Evolutionary conservation across 169 alveolate species (phyloP), one percentile per base, ranked within the genome.

Genomic region (Cryptosporidium bovis): DNA sequence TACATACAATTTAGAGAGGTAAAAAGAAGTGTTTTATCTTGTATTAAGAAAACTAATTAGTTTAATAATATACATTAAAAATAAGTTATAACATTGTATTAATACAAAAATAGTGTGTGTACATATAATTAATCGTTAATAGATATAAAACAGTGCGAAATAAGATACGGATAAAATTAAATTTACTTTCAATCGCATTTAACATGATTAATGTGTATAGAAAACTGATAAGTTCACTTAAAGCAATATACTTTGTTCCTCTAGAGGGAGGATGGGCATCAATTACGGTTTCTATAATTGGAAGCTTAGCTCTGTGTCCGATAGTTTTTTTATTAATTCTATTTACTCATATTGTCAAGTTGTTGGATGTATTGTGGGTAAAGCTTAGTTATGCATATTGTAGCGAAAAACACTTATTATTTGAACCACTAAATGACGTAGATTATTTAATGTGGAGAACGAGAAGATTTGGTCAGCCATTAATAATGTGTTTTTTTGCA

Each of bases 401-500:
- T 29, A 44, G 64, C 13, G 87, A 77, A 15, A 51, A 62, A 20
- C 44, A 77, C 29, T 53, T 62, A 27, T 66, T 77, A 13, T 53
- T 77, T 31, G 87, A 77, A 27, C 87, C 87, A 24, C 53, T 77
- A 12, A 77, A 77, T 60, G 77, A 77, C 50, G 36, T 77, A 20
- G 87, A 77, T 27, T 77, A 77, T 18, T 62, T 77, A 16, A 77
- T 77, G 71, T 77, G 87, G 87, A 29, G 71, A 77, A 31, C 87
- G 1, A 16, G 31, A 27, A 46, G 27, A 12, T 44, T 29, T 62
- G 71, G 87, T 60, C 87, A 77, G 36, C 71, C 87, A 16, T 48
- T 77, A 33, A 77, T 77, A n/a, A 77, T 62, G 71, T 77, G 87
- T 44, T 77, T 77, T 44, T 77, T 77, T 44, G 87, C 64, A 13